These are phyloP conservation scores for Russula vinacea DNA, from an alignment of 768 basidiomycete genomes.

Conservation along the genomic window DNA sequence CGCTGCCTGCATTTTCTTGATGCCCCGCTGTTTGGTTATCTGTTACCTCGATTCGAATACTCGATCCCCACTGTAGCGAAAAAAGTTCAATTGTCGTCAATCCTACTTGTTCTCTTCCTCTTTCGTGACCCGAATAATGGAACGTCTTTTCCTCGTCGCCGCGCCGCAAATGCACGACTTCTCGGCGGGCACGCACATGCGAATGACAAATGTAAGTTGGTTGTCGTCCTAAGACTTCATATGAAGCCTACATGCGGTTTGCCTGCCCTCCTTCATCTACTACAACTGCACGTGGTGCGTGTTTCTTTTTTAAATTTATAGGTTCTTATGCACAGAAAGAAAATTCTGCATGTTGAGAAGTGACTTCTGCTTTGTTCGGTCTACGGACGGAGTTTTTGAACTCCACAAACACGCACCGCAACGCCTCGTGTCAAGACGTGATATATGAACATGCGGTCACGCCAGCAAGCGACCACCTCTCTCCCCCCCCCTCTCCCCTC, in stretches of 20 bases:
- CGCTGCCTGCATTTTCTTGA: background rate
- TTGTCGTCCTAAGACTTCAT: background rate
- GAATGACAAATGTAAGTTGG: background rate
- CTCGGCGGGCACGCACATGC: background rate
- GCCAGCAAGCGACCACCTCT: no score
- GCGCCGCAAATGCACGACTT: background rate
- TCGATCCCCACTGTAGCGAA: slow-evolving; percentile 13
- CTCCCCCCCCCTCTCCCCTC: background rate
- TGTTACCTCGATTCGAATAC: slow-evolving; percentile 18
- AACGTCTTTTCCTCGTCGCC: background rate
- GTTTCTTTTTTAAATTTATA: background rate
- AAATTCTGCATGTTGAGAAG: background rate
- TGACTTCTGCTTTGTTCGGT: background rate
- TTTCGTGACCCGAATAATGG: slow-evolving; percentile 11
- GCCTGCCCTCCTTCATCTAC: background rate
- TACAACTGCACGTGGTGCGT: background rate
- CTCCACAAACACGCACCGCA: background rate
- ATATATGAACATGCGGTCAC: background rate
- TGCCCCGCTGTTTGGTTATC: slow-evolving; percentile 6
- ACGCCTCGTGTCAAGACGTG: background rate
- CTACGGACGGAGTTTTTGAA: background rate
- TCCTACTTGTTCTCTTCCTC: slow-evolving; percentile 7
- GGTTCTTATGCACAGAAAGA: background rate
- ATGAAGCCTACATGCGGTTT: slow-evolving; percentile 2
- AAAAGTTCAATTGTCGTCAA: slow-evolving; percentile 11